phyloP scores from a whole-genome alignment of 148 eudicot genomes.

The Rhododendron ovatum region DNA sequence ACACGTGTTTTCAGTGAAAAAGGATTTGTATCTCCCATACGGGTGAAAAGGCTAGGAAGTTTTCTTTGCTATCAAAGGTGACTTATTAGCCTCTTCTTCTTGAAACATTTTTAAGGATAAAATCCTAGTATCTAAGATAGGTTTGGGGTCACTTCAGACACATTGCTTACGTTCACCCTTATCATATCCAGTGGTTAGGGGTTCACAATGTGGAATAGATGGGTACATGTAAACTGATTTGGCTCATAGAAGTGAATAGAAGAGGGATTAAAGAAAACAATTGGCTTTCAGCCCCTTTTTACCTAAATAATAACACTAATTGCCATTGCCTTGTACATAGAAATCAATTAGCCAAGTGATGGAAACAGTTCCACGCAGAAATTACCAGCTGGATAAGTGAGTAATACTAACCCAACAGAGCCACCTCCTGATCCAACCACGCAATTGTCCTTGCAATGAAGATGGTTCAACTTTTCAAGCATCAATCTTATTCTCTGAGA shows the following conservation, averaged over 20 bases:
- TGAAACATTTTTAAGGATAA: neutral
- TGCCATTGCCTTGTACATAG: neutral
- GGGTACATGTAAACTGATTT: neutral
- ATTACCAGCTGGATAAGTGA: constrained; percentile 9
- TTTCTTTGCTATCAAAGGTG: neutral
- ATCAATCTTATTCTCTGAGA: constrained; percentile 60
- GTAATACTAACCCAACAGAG: constrained; percentile 74
- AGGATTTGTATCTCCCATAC: neutral
- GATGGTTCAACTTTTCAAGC: constrained; percentile 69
- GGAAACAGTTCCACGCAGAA: neutral
- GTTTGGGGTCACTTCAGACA: neutral
- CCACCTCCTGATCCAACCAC: constrained; percentile 97
- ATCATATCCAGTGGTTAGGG: neutral
- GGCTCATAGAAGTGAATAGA: neutral
- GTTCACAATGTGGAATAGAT: neutral
- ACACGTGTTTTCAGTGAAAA: neutral
- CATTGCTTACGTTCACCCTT: neutral
- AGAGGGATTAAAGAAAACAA: neutral
- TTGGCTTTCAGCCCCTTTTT: neutral
- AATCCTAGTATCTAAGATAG: neutral
- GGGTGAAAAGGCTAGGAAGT: neutral
- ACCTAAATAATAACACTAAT: neutral
- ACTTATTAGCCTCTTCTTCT: neutral
- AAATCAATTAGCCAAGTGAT: neutral
- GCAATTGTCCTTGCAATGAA: constrained; percentile 72